These are phyloP conservation scores for Melastoma malabathricum DNA, from an alignment of 345 rosid species.

Conservation along the genomic window DNA sequence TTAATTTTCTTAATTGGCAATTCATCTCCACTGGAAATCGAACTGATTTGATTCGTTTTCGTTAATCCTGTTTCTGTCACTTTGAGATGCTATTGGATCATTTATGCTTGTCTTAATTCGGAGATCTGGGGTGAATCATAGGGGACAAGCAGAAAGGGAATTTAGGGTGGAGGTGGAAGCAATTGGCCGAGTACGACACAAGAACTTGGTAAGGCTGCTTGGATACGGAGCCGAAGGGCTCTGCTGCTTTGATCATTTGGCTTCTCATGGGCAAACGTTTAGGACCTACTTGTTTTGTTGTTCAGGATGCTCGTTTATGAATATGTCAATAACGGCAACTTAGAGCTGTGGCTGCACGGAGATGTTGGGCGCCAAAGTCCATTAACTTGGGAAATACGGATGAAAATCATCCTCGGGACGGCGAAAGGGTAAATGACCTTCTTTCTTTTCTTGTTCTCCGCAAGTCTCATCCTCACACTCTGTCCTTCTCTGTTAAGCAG, in stretches of 20 bases:
- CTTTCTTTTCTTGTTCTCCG: not conserved
- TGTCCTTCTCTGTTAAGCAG: conserved; percentile 16
- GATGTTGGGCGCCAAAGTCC: conserved; percentile 66
- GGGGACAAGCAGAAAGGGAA: conserved; percentile 97
- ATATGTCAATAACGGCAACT: conserved; percentile 66
- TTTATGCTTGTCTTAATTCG: not conserved
- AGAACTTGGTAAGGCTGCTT: conserved; percentile 79
- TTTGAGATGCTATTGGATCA: not conserved
- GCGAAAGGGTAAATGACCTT: conserved; percentile 60
- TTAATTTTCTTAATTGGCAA: too few species aligned
- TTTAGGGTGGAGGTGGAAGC: conserved; percentile 93
- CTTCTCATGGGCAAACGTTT: not conserved
- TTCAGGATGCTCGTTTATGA: conserved; percentile 83
- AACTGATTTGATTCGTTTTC: too few species aligned
- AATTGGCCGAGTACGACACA: conserved; percentile 83
- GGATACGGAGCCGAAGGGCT: conserved; percentile 90
- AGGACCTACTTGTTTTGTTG: conserved; percentile 5
- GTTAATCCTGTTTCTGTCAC: too few species aligned
- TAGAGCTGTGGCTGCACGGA: conserved; percentile 81
- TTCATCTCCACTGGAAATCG: too few species aligned
- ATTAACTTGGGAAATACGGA: conserved; percentile 61
- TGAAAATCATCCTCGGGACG: conserved; percentile 59
- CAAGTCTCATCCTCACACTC: not conserved
- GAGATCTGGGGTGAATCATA: conserved; percentile 5
- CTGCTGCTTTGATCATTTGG: not conserved